These are phyloP conservation scores for Buxus sempervirens DNA, from an alignment of 164 flowering plant species.

Conservation along the genomic window DNA sequence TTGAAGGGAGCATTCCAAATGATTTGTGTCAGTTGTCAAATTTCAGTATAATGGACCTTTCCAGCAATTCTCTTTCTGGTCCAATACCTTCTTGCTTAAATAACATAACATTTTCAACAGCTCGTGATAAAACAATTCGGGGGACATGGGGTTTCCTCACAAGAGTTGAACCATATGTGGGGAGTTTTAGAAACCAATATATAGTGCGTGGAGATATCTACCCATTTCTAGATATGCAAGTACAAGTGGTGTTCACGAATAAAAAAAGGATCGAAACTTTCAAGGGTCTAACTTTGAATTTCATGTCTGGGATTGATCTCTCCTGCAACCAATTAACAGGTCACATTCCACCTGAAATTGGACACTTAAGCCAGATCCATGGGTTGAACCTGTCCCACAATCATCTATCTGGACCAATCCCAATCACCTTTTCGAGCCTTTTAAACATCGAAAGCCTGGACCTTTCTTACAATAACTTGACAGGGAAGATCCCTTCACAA, in stretches of 20 bases:
- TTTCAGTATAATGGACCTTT: background rate
- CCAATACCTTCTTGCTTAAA: background rate
- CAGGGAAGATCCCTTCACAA: background rate
- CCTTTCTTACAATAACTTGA: constrained; percentile 5
- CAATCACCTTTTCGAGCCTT: background rate
- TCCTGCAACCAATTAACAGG: too few relatives aligned
- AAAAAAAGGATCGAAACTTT: background rate
- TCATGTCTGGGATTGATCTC: background rate
- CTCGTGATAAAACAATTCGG: too few relatives aligned
- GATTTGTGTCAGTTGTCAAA: background rate
- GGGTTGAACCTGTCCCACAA: constrained; percentile 13
- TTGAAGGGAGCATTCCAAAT: background rate
- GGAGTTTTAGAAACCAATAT: too few relatives aligned
- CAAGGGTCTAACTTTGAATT: background rate
- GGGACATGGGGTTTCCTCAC: too few relatives aligned
- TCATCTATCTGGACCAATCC: background rate
- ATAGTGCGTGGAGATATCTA: too few relatives aligned
- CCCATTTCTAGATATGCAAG: too few relatives aligned
- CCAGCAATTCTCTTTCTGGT: background rate
- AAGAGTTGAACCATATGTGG: too few relatives aligned
- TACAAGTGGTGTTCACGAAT: background rate
- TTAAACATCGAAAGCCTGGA: constrained; percentile 1
- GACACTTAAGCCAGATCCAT: background rate
- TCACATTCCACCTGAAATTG: too few relatives aligned
- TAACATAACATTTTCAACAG: background rate